Percentiles rank a stretch among this genome's conserved stretches.
phyloP scores from a whole-genome alignment of 495 filamentous ascomycete species.

The Penicillium soppii region DNA sequence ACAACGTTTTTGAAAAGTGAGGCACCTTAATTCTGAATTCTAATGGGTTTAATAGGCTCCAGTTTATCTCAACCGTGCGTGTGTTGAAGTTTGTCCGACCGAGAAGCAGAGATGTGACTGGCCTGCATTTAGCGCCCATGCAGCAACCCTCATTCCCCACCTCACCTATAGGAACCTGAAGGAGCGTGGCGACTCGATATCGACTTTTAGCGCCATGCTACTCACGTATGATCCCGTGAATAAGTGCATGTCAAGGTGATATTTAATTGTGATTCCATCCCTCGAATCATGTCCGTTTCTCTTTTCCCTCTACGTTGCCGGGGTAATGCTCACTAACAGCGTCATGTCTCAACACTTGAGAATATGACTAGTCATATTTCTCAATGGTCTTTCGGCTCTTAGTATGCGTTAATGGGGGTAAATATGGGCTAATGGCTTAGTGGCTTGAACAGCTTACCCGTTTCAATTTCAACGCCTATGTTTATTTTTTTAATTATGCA shows the following conservation, averaged over 20 bases:
- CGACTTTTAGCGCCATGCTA: slow-evolving; percentile 2
- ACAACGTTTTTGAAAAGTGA: background rate
- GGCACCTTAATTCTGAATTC: background rate
- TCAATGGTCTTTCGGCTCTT: background rate
- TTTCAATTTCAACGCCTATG: background rate
- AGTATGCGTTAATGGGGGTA: no score
- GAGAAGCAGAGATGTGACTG: slow-evolving; percentile 2
- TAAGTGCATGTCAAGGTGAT: background rate
- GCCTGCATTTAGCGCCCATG: slow-evolving; percentile 5
- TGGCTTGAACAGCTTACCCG: background rate
- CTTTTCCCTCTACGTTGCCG: background rate
- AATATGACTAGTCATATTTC: background rate
- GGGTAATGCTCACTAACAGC: background rate
- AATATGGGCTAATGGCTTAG: no score
- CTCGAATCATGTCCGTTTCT: background rate
- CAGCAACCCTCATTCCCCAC: slow-evolving; percentile 1
- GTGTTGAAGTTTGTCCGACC: background rate
- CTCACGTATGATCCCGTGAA: background rate
- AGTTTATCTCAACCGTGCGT: background rate
- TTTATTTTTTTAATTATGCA: no score
- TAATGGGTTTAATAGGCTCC: background rate
- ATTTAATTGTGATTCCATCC: background rate
- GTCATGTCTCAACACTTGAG: background rate
- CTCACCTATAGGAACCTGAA: background rate
- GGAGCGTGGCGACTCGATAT: slow-evolving; percentile 1